Conservation (phyloP, 495 filamentous ascomycete species). For the Penicillium atrosanguineum region DNA sequence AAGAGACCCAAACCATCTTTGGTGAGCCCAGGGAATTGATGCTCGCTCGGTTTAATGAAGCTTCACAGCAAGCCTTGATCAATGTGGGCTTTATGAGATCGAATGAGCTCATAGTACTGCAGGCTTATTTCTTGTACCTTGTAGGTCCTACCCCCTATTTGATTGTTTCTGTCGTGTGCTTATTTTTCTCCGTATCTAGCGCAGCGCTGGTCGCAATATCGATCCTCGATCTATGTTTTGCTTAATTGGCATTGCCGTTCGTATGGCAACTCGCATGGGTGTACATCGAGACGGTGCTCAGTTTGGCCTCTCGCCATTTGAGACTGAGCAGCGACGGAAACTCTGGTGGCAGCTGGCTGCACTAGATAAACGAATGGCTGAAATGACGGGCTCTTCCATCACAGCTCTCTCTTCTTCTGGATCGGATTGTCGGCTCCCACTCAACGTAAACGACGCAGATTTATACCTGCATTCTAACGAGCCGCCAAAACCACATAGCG, state of each 20-base stretch:
- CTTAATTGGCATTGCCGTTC: slow-evolving; percentile 61
- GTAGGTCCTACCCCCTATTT: slow-evolving; percentile 10
- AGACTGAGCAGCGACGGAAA: slow-evolving; percentile 64
- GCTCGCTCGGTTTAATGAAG: slow-evolving; percentile 62
- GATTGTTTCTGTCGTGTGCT: background rate
- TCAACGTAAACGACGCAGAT: slow-evolving; percentile 40
- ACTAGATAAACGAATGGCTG: slow-evolving; percentile 61
- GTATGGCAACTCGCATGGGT: slow-evolving; percentile 62
- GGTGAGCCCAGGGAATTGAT: background rate
- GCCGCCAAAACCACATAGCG: slow-evolving; percentile 10
- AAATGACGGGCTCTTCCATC: slow-evolving; percentile 63
- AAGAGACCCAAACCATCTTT: slow-evolving; percentile 16
- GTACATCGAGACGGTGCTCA: slow-evolving; percentile 55
- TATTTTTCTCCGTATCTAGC: slow-evolving; percentile 3
- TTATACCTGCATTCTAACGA: slow-evolving; percentile 26
- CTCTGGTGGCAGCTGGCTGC: slow-evolving; percentile 71
- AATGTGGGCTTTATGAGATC: slow-evolving; percentile 65
- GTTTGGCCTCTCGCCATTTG: slow-evolving; percentile 62
- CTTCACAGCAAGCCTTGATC: slow-evolving; percentile 64
- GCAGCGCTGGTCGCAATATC: slow-evolving; percentile 49
- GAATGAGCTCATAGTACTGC: slow-evolving; percentile 62
- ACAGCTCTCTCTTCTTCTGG: slow-evolving; percentile 46
- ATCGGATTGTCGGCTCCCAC: slow-evolving; percentile 29
- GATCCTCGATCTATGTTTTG: slow-evolving; percentile 55
- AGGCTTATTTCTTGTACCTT: slow-evolving; percentile 68